Conservation (phyloP, 192 early-diverging fungal genomes). For the Phycomyces blakesleeanus region DNA sequence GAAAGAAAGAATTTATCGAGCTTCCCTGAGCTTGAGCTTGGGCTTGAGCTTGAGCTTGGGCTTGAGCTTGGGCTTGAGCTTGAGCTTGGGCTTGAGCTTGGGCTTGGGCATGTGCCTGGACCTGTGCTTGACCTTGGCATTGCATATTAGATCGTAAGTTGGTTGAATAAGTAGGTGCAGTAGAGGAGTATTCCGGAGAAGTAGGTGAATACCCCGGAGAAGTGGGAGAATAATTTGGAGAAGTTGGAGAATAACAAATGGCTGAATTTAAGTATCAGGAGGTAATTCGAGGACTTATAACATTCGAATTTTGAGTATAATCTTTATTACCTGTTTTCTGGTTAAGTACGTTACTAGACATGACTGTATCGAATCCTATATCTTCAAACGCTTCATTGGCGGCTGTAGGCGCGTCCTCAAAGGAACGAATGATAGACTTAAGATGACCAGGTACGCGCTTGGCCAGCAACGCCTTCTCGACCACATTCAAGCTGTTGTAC, state of each 20-base stretch:
- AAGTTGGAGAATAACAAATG: background rate
- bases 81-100: too few species aligned
- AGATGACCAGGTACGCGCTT: conserved; percentile 24
- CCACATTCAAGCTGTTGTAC: conserved; percentile 29
- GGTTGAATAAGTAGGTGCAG: too few species aligned
- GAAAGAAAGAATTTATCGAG: too few species aligned
- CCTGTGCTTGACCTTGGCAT: too few species aligned
- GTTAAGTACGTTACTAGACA: background rate
- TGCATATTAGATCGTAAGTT: too few species aligned
- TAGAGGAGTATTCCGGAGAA: too few species aligned
- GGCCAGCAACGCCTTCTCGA: conserved; percentile 44
- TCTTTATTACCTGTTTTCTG: background rate
- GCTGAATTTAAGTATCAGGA: too few species aligned
- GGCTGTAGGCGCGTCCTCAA: conserved; percentile 14
- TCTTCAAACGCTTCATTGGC: background rate
- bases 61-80: too few species aligned
- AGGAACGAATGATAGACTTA: conserved; percentile 27
- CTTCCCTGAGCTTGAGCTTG: too few species aligned
- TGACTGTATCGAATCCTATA: background rate
- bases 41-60: too few species aligned
- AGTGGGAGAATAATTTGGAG: background rate
- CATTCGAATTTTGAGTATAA: background rate
- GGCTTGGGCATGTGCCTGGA: too few species aligned
- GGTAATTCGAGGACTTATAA: background rate
- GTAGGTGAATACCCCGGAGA: conserved; percentile 5